Percentiles rank a stretch among this genome's conserved stretches.
phyloP scores from a whole-genome alignment of 805 yeast genomes.

The Saccharomycopsis oosterbeekiorum region DNA sequence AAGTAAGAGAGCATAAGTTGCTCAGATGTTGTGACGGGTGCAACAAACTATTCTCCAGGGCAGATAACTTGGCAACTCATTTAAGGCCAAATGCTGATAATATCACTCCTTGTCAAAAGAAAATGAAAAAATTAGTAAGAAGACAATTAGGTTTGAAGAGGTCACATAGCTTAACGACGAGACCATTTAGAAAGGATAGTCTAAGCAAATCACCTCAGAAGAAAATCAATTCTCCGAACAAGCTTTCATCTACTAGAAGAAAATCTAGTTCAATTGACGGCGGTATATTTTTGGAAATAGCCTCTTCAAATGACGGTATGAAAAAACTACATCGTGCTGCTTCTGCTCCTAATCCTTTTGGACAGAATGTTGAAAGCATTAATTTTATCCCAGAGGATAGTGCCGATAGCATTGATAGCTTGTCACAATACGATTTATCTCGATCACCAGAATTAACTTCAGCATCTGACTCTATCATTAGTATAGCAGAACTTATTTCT shows the following conservation, averaged over 20 bases:
- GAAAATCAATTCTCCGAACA: background rate
- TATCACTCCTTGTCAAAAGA: constrained; percentile 14
- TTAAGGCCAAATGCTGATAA: constrained; percentile 9
- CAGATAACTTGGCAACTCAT: constrained; percentile 18
- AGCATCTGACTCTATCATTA: background rate
- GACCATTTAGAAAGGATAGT: background rate
- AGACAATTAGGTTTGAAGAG: background rate
- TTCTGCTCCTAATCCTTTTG: background rate
- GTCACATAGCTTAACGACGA: background rate
- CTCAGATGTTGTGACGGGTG: constrained; percentile 11
- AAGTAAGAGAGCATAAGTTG: constrained; percentile 15
- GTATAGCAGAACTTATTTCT: background rate
- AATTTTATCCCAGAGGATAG: background rate
- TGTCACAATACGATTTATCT: background rate
- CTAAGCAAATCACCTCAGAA: background rate
- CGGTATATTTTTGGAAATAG: background rate
- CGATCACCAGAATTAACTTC: background rate
- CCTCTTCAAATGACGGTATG: background rate
- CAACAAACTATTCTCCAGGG: constrained; percentile 15
- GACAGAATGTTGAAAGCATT: background rate
- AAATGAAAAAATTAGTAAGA: background rate
- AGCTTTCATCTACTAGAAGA: background rate
- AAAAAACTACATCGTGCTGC: background rate
- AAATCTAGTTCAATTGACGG: background rate
- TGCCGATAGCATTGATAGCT: background rate